These are phyloP conservation scores for Amanita muscaria DNA, from an alignment of 768 basidiomycete genomes.

Conservation along the genomic window DNA sequence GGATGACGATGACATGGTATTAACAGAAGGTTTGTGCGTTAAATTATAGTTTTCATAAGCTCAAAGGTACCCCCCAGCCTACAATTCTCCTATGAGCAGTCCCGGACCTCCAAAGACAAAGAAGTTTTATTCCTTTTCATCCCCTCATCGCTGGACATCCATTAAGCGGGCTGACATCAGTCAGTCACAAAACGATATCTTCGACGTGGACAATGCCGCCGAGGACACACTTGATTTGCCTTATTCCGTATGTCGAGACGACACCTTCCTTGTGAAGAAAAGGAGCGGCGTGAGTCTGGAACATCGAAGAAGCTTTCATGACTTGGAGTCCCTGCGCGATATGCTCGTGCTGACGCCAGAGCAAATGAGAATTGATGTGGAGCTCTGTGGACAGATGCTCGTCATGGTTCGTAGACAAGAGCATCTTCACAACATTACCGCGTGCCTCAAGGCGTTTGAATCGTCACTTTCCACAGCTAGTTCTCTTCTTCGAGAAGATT, in stretches of 20 bases:
- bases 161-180: not conserved
- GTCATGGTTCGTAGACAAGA: conserved; percentile 59
- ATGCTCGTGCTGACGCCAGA: conserved; percentile 45
- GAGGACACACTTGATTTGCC: not conserved
- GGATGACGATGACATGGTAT: conserved; percentile 53
- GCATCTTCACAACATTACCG: conserved; percentile 57
- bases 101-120: not conserved
- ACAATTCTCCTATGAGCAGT: not conserved
- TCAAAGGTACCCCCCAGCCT: conserved; percentile 6
- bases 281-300: not conserved
- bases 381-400: conserved; percentile 65
- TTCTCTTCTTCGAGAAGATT: conserved; percentile 46
- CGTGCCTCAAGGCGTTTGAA: conserved; percentile 54
- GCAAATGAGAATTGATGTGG: conserved; percentile 71
- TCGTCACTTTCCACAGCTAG: conserved; percentile 45
- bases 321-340: conserved; percentile 40
- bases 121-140: not conserved
- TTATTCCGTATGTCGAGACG: conserved; percentile 5
- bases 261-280: conserved; percentile 1
- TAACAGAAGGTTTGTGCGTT: conserved; percentile 49
- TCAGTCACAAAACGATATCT: not conserved
- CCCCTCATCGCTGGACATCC: not conserved
- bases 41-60: conserved; percentile 9
- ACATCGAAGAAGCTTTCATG: conserved; percentile 56
- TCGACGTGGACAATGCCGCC: not conserved